Base-by-base conservation (phyloP, 768 basidiomycete genomes). In the Pleurotus ostreatus region DNA sequence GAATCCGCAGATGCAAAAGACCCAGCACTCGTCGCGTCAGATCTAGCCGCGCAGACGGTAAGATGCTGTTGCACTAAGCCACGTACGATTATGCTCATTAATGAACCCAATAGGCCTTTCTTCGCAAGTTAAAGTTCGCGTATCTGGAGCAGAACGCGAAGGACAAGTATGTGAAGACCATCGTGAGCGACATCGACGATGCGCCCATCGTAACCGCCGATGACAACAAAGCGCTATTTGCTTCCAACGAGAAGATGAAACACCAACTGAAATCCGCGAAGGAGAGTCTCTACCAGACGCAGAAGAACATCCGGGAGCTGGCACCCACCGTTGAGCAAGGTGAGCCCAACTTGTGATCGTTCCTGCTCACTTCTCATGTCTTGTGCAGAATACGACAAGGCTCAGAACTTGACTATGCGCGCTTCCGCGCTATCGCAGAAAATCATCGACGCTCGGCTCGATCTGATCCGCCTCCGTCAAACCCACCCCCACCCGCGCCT, bases 141-240 rank as follows among this genome's bases (percentile, higher is more conserved):
- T 94, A 92, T 65, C 73, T 94, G 15, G 92, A 96, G 64, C 90
- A 93, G 68, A 90, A 93, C 61, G 90, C 94, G 2, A 96, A 95
- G 66, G 84, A 92, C 63, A 86, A 88, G 69, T 95, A 94, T 64
- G 78, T 94, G 62, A 88, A 88, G 67, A 85, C 84, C 0, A 93
- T 95, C 62, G 87, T 93, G 48, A 90, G 86, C 65, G 88, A 94
- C 59, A 84, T 83, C 55, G 85, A 91, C 62, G 90, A 94, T 57
- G 89, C 91, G 0, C 88, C 88, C 2, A 82, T 85, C 57, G 83
- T 94, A 40, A 88, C 87, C 4, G 84, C 84, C 6, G 87, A 87
- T n/a, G 85, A 88, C 59, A 94, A 94, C 62, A 83, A 87, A 58
- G 79, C 78, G 18, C 77, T 91, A 7, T 70, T 77, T 20, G 63